Base-by-base conservation (phyloP, 352 stramenopile genomes). In the Phytophthora crassamura region DNA sequence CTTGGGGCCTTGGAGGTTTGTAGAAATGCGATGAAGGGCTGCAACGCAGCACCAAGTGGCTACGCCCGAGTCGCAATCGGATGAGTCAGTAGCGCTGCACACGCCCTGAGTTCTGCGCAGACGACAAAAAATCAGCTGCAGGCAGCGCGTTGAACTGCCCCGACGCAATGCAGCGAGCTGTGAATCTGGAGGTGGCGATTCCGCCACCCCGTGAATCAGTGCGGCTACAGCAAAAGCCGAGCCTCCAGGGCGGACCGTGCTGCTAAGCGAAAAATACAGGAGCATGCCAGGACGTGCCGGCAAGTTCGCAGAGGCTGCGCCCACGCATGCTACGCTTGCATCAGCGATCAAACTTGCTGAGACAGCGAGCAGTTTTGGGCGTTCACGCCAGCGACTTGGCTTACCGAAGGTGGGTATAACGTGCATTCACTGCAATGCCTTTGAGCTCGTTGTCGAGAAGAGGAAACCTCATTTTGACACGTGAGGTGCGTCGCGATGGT, bases 31-130 rank as follows among this genome's bases (percentile, higher is more conserved):
- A 35, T 46, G 39, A 38, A 49, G 33, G 41, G 25, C 38, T 49
- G 51, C 38, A 20, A 7, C 2, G 15, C 38, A 28, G 15, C 38
- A n/a, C 36, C 42, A 50, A 59, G 48, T 52, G 48, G 58, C 39
- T 66, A 60, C 58, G 53, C n/a, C 9, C 16, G 38, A 30, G 36
- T 46, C 48, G 20, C 34, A 16, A 10, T 46, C 42, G 66, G 48
- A 67, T 67, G 41, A 67, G 48, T 67, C 54, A 71, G 41, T 7
- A 47, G 50, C 49, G 9, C 14, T 28, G 32, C 42, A 41, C 34
- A 66, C 25, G 61, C 53, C 49, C 61, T 69, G 52, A 67, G 56
- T 67, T 71, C 32, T 61, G 48, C 58, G 59, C 59, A 67, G 42
- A 43, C 42, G 51, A 57, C 60, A 42, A 64, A 33, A 50, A 62